Evolutionary conservation across 805 yeast species (phyloP).

Genomic region (Lachancea kluyveri): DNA sequence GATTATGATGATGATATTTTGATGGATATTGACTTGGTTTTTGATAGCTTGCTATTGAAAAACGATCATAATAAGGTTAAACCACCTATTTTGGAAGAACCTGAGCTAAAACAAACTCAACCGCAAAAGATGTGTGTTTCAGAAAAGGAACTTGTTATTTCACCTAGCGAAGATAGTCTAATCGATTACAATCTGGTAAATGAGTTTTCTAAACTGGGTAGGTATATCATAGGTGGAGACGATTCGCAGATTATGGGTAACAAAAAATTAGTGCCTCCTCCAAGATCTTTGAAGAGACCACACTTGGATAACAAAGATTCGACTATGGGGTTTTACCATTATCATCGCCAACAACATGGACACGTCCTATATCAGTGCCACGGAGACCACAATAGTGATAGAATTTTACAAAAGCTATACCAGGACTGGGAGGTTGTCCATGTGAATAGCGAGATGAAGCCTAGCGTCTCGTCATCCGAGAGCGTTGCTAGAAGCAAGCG

Average conservation of each 20-base stretch:
- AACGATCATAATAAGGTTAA: constrained; percentile 10
- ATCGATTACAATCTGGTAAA: constrained; percentile 17
- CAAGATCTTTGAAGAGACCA: constrained; percentile 26
- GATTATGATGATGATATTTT: constrained; percentile 17
- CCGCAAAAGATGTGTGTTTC: too few species aligned
- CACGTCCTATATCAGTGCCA: not conserved
- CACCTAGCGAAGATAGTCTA: constrained; percentile 1
- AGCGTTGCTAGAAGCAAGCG: not conserved
- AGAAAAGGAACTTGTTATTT: not conserved
- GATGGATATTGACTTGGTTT: constrained; percentile 26
- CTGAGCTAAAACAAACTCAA: not conserved
- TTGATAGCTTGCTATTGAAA: constrained; percentile 24
- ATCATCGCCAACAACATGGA: constrained; percentile 6
- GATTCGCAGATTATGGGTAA: not conserved
- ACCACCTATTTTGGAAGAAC: not conserved
- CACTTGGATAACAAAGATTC: constrained; percentile 13
- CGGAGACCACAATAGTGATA: constrained; percentile 1
- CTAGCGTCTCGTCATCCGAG: not conserved
- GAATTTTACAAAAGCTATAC: constrained; percentile 14
- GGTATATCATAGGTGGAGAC: constrained; percentile 10
- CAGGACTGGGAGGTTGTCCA: constrained; percentile 22
- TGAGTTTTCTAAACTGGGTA: constrained; percentile 20
- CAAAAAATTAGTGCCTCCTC: constrained; percentile 13
- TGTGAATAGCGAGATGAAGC: constrained; percentile 8
- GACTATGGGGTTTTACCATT: constrained; percentile 18